These are phyloP conservation scores for Penicillium hordei DNA, from an alignment of 2,329 filamentous ascomycete species.

Conservation along the genomic window DNA sequence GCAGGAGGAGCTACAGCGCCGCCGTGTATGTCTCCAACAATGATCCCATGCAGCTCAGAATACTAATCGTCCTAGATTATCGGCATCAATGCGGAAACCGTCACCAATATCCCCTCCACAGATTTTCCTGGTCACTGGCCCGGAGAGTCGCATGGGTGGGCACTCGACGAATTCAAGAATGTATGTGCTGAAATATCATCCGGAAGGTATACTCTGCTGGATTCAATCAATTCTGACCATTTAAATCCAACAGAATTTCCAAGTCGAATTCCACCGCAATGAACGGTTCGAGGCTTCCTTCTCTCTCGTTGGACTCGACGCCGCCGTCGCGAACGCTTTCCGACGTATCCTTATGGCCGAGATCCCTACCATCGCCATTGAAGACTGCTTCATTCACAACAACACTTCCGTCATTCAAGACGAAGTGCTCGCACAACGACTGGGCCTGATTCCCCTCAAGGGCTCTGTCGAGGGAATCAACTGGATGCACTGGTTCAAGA, in stretches of 20 bases:
- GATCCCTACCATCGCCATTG: slow-evolving; percentile 90
- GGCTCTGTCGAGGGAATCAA: slow-evolving; percentile 75
- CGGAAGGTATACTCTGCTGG: not conserved
- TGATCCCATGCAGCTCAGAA: not conserved
- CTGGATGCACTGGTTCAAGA: slow-evolving; percentile 79
- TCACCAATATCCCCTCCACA: slow-evolving; percentile 82
- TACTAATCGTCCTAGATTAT: slow-evolving; percentile 62
- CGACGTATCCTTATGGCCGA: slow-evolving; percentile 93
- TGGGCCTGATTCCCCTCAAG: slow-evolving; percentile 87
- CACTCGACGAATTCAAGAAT: slow-evolving; percentile 67
- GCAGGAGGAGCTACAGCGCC: slow-evolving; percentile 44
- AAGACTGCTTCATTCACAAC: slow-evolving; percentile 88
- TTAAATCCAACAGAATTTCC: slow-evolving; percentile 56
- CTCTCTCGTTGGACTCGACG: slow-evolving; percentile 88
- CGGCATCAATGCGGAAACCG: slow-evolving; percentile 83
- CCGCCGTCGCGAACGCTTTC: slow-evolving; percentile 93
- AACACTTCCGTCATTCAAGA: slow-evolving; percentile 98
- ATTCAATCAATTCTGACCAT: slow-evolving; percentile 5
- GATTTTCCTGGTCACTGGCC: slow-evolving; percentile 92
- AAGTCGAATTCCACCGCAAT: slow-evolving; percentile 82
- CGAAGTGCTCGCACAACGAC: slow-evolving; percentile 85
- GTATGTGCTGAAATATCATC: slow-evolving; percentile 36
- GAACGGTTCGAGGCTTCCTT: slow-evolving; percentile 76
- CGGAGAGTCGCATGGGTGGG: slow-evolving; percentile 81
- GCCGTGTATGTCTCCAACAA: slow-evolving; percentile 38